Percentiles rank a stretch among this genome's conserved stretches.
phyloP scores from a whole-genome alignment of 2,329 filamentous ascomycete species.

The Alternaria angustiovoidea region DNA sequence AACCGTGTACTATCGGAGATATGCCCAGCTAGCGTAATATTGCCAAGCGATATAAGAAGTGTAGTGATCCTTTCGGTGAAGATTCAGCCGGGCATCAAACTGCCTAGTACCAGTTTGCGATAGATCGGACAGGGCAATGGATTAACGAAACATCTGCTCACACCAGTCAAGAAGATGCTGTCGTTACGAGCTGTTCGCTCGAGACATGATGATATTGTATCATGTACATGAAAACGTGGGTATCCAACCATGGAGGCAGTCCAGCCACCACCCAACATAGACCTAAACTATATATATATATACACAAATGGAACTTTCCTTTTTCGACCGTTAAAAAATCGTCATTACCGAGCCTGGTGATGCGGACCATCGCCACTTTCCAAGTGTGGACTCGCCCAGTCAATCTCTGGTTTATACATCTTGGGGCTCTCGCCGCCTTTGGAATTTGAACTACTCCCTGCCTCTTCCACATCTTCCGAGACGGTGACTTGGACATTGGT shows the following conservation, averaged over 20 bases:
- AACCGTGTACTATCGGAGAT: background rate
- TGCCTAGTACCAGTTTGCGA: background rate
- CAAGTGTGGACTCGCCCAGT: constrained; percentile 18
- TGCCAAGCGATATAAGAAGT: background rate
- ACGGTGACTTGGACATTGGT: constrained; percentile 35
- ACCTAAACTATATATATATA: background rate
- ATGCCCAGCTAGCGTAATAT: background rate
- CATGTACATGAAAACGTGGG: background rate
- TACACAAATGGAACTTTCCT: background rate
- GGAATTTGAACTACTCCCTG: background rate
- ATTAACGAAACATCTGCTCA: background rate
- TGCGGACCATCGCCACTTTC: background rate
- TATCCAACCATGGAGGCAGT: background rate
- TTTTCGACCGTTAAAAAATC: background rate
- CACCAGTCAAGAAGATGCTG: background rate
- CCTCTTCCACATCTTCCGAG: constrained; percentile 11
- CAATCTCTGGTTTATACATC: constrained; percentile 14
- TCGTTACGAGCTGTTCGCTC: background rate
- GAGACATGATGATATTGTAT: background rate
- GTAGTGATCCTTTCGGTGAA: background rate
- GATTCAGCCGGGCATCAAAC: background rate
- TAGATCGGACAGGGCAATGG: background rate
- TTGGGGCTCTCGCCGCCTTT: background rate
- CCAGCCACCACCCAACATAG: background rate
- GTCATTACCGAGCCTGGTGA: background rate